Evolutionary conservation across 768 basidiomycete genomes (phyloP).

Genomic region (Lactifluus rugatus): DNA sequence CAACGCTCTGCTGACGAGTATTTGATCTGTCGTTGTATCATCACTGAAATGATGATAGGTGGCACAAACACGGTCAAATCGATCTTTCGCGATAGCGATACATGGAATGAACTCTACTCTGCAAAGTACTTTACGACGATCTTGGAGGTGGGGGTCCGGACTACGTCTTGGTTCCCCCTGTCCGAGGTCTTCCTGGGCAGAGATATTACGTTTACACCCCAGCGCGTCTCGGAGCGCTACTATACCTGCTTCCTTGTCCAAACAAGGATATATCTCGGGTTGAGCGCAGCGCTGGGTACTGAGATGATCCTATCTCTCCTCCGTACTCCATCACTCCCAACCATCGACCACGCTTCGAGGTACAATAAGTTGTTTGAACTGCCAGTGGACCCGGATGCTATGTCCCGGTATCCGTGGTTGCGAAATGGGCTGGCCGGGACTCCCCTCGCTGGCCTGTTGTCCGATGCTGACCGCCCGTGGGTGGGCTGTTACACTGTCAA

Average conservation of each 20-base stretch:
- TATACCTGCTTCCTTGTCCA: conserved; percentile 1
- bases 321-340: neutral
- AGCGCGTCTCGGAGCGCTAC: neutral
- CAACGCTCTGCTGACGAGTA: neutral
- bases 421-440: conserved; percentile 1
- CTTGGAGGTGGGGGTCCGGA: no score
- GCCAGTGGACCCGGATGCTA: neutral
- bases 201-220: neutral
- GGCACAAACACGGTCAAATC: neutral
- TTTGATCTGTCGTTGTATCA: neutral
- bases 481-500: neutral
- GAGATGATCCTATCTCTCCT: neutral
- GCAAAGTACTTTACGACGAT: no score
- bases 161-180: no score
- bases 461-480: neutral
- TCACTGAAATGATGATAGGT: no score
- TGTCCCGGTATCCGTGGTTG: conserved; percentile 1
- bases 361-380: neutral
- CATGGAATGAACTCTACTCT: neutral
- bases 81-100: neutral
- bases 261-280: neutral
- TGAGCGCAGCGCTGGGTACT: neutral
- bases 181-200: no score
- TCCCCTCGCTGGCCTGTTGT: neutral
- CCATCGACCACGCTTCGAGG: neutral